A percentile compares a stretch with the other conserved stretches of the same genome.
Evolutionary conservation across 768 basidiomycete genomes (phyloP).

Genomic region (Lentinula detonsa): DNA sequence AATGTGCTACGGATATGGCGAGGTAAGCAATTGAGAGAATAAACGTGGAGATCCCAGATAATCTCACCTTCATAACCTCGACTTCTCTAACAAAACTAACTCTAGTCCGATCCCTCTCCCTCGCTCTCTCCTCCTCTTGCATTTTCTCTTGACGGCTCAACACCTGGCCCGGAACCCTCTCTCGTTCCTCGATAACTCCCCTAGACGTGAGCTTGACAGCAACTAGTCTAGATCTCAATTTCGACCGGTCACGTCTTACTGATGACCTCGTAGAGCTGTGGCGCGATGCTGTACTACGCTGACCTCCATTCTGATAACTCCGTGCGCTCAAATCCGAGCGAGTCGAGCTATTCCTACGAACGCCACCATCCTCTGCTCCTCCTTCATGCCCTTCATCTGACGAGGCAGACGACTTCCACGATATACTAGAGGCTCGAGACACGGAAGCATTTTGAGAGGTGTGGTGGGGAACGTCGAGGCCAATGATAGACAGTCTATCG

Average conservation of each 20-base stretch:
- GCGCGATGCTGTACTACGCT: background rate
- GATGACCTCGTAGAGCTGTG: background rate
- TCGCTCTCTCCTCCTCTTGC: slow-evolving; percentile 29
- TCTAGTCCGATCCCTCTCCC: slow-evolving; percentile 63
- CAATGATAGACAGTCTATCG: background rate
- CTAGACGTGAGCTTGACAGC: slow-evolving; percentile 44
- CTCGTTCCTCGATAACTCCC: slow-evolving; percentile 15
- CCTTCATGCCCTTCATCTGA: slow-evolving; percentile 1
- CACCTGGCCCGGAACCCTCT: slow-evolving; percentile 16
- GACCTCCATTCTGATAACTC: background rate
- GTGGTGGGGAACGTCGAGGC: background rate
- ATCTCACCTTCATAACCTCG: slow-evolving; percentile 69
- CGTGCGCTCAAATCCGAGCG: background rate
- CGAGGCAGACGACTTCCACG: slow-evolving; percentile 3
- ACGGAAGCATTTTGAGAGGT: background rate
- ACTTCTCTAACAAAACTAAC: slow-evolving; percentile 81
- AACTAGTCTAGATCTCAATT: slow-evolving; percentile 25
- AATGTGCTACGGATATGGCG: slow-evolving; percentile 46
- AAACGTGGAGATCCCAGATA: background rate
- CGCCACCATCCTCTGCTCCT: background rate
- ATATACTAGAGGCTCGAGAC: background rate
- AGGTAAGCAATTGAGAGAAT: background rate
- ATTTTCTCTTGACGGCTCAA: slow-evolving; percentile 14
- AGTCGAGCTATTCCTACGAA: background rate
- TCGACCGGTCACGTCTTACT: background rate